Evolutionary conservation across 2,329 filamentous ascomycete genomes (phyloP).

Genomic region (Aureobasidium sp.): DNA sequence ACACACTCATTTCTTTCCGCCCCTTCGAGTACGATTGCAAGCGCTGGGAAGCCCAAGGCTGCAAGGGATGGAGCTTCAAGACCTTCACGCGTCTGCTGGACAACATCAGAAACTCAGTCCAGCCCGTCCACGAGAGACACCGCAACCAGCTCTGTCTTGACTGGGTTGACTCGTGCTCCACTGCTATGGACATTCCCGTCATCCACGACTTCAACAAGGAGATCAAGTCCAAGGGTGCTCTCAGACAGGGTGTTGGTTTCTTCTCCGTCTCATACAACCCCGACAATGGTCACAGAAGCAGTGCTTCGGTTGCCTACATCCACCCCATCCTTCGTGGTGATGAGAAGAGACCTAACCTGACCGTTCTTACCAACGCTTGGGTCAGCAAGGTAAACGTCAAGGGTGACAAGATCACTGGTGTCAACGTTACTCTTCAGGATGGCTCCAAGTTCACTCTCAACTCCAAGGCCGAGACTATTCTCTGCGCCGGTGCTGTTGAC

Average conservation of each 20-base stretch:
- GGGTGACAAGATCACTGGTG: constrained; percentile 62
- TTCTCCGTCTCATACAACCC: constrained; percentile 90
- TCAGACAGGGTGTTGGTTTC: constrained; percentile 76
- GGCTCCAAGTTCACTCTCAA: constrained; percentile 49
- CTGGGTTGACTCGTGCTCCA: constrained; percentile 76
- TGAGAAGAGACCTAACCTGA: constrained; percentile 76
- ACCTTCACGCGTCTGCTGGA: constrained; percentile 75
- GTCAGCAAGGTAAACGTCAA: constrained; percentile 72
- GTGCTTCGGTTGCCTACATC: constrained; percentile 85
- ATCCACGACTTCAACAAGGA: constrained; percentile 81
- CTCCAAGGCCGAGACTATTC: constrained; percentile 67
- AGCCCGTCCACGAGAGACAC: constrained; percentile 78
- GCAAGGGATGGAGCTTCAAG: constrained; percentile 79
- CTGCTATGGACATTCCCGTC: constrained; percentile 71
- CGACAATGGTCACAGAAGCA: constrained; percentile 75
- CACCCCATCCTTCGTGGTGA: constrained; percentile 81
- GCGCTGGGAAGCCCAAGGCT: constrained; percentile 75
- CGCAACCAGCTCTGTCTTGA: constrained; percentile 87
- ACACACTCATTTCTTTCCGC: constrained; percentile 87
- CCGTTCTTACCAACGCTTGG: constrained; percentile 80
- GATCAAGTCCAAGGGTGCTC: constrained; percentile 64
- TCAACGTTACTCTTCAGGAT: constrained; percentile 60
- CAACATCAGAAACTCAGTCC: constrained; percentile 81
- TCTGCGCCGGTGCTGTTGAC: constrained; percentile 74
- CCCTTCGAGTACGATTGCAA: constrained; percentile 84